phyloP scores from a whole-genome alignment of 2,329 filamentous ascomycete species.

The Periconia sp. region DNA sequence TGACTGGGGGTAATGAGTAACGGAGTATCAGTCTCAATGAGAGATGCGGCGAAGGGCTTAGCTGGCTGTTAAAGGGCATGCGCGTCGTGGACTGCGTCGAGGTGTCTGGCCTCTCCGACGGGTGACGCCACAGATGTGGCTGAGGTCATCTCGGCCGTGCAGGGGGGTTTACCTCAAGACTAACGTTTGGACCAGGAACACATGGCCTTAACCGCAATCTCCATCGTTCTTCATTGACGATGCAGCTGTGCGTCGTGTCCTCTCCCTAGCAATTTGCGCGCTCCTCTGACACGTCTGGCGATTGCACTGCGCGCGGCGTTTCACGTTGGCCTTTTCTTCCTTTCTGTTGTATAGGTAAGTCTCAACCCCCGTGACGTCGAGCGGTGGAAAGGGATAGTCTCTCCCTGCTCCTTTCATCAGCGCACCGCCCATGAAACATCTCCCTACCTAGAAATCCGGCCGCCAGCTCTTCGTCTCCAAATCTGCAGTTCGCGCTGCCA shows the following conservation, averaged over 20 bases:
- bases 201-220: constrained; percentile 26
- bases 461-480: background rate
- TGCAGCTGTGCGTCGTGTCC: constrained; percentile 28
- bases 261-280: constrained; percentile 26
- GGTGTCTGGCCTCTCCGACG: background rate
- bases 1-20: too few relatives aligned
- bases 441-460: too few relatives aligned
- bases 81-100: background rate
- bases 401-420: constrained; percentile 1
- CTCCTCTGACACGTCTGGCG: constrained; percentile 9
- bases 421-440: too few relatives aligned
- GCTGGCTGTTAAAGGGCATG: constrained; percentile 3
- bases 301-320: constrained; percentile 14
- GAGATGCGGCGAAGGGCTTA: background rate
- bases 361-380: constrained; percentile 9
- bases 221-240: constrained; percentile 9
- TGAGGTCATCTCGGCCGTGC: background rate
- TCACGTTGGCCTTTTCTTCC: constrained; percentile 18
- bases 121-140: constrained; percentile 9
- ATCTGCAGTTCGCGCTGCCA: background rate
- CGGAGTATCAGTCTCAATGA: too few relatives aligned
- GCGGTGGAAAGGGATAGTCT: constrained; percentile 28
- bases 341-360: constrained; percentile 45
- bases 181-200: constrained; percentile 22
- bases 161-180: background rate